A percentile compares a stretch with the other conserved stretches of the same genome.
Conservation (phyloP, 1,284 basidiomycete genomes). For the Schizophyllum commune region DNA sequence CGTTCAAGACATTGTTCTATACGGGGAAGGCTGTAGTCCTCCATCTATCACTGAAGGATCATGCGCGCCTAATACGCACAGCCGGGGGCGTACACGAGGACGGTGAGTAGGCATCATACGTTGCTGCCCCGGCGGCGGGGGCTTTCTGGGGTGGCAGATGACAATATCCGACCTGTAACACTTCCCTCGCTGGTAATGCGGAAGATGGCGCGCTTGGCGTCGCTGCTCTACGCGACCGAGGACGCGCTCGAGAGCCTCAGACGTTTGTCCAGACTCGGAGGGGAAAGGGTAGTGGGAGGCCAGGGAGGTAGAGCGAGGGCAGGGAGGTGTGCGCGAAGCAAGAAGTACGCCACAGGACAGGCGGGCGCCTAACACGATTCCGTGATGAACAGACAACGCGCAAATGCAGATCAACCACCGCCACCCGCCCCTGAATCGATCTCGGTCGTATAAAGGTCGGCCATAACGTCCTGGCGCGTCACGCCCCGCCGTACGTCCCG, state of each 20-base stretch:
- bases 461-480: background rate
- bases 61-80: background rate
- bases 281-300: background rate
- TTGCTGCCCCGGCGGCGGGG: background rate
- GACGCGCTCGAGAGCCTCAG: background rate
- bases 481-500: background rate
- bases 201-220: background rate
- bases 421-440: background rate
- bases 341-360: background rate
- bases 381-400: background rate
- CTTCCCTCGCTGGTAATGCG: background rate
- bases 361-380: background rate
- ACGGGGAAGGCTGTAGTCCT: background rate
- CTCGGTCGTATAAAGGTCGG: background rate
- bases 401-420: background rate
- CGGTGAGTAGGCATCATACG: background rate
- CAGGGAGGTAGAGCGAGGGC: background rate
- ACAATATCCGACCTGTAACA: background rate
- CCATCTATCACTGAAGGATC: background rate
- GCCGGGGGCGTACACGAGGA: background rate
- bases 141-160: background rate
- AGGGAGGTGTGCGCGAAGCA: background rate
- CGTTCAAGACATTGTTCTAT: background rate
- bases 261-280: background rate
- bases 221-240: background rate